A percentile compares a stretch with the other conserved stretches of the same genome.
Evolutionary conservation across 805 yeast species (phyloP).

Genomic region (Schizosaccharomyces japonicus): DNA sequence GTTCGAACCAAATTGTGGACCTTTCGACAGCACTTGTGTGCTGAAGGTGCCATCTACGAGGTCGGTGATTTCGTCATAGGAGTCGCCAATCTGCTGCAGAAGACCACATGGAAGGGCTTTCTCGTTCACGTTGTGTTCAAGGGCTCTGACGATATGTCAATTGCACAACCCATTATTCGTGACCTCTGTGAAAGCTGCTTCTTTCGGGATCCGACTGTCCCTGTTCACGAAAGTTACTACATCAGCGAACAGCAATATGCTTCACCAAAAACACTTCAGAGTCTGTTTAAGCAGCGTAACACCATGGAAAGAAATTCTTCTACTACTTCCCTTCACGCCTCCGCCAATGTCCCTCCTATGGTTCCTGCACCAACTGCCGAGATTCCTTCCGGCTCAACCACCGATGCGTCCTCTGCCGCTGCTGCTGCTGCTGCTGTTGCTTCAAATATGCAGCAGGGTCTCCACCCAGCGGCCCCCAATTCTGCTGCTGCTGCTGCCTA

Average conservation of each 20-base stretch:
- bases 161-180: not conserved
- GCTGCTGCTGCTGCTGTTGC: slow-evolving; percentile 38
- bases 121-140: not conserved
- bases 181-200: not conserved
- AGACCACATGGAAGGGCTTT: not conserved
- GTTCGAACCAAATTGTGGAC: not conserved
- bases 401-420: slow-evolving; percentile 35
- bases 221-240: not conserved
- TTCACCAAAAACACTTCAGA: not conserved
- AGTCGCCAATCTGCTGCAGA: not conserved
- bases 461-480: too few relatives aligned
- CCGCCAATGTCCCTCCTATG: too few relatives aligned
- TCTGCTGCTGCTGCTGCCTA: too few relatives aligned
- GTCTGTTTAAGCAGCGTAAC: not conserved
- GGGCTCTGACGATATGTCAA: not conserved
- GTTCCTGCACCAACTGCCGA: too few relatives aligned
- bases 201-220: not conserved
- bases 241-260: not conserved
- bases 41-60: not conserved
- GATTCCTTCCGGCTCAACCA: too few relatives aligned
- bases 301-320: too few relatives aligned
- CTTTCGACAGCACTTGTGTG: not conserved
- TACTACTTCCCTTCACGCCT: too few relatives aligned
- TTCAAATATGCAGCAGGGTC: too few relatives aligned
- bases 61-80: not conserved